These are phyloP conservation scores for Brassica hybrid DNA, from an alignment of 441 rosid species.

Conservation along the genomic window DNA sequence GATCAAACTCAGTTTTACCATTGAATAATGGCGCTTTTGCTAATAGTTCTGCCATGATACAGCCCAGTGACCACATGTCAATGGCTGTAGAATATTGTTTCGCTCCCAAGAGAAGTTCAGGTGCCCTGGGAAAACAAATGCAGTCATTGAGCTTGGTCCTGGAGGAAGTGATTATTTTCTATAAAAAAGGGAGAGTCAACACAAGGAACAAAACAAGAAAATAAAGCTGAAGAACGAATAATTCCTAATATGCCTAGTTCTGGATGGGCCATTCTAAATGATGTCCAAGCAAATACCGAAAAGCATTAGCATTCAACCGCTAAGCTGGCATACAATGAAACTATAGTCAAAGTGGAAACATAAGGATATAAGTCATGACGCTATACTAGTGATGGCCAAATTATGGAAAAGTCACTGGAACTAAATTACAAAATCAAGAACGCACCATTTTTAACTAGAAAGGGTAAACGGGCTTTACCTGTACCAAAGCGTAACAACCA, in stretches of 20 bases:
- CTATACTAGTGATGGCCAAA: too few species aligned
- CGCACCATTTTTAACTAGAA: conserved; percentile 9
- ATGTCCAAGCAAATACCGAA: background rate
- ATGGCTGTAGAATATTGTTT: conserved; percentile 96
- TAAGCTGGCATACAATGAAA: conserved; percentile 5
- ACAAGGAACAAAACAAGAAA: conserved; percentile 25
- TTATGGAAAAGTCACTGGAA: too few species aligned
- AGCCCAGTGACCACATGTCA: conserved; percentile 99
- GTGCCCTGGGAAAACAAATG: conserved; percentile 76
- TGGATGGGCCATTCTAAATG: conserved; percentile 10
- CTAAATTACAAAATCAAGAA: conserved; percentile 14
- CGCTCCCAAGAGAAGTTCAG: conserved; percentile 95
- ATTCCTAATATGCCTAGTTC: background rate
- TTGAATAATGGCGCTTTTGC: conserved; percentile 90
- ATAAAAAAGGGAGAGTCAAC: conserved; percentile 31
- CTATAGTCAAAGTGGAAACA: conserved; percentile 5
- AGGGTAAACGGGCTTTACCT: conserved; percentile 60
- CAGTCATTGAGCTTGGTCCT: conserved; percentile 31
- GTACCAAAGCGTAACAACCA: conserved; percentile 99
- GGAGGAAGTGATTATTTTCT: conserved; percentile 31
- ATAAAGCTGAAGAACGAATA: conserved; percentile 9
- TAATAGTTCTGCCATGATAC: conserved; percentile 96
- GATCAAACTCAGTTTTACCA: conserved; percentile 97
- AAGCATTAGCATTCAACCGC: conserved; percentile 7
- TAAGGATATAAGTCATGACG: too few species aligned